Conservation (phyloP, 2,329 filamentous ascomycete species). For the Fulvia fulva region DNA sequence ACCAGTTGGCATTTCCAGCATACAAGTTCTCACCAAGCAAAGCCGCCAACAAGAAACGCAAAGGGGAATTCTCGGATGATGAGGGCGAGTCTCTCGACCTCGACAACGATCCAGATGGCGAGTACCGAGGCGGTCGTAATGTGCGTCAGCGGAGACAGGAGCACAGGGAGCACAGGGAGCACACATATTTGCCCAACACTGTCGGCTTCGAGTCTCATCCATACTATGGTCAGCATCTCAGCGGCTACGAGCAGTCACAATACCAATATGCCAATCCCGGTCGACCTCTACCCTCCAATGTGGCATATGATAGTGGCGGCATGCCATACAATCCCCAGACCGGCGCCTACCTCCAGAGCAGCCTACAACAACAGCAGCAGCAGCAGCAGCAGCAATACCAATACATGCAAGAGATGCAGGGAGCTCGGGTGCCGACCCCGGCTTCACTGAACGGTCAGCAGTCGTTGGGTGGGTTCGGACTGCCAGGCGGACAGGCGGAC, state of each 20-base stretch:
- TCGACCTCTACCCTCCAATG: constrained; percentile 29
- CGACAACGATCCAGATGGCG: constrained; percentile 34
- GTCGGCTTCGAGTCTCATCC: constrained; percentile 31
- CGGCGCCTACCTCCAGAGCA: constrained; percentile 23
- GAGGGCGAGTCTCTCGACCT: constrained; percentile 32
- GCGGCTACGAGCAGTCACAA: constrained; percentile 27
- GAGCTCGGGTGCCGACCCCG: constrained; percentile 27
- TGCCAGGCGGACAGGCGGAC: constrained; percentile 31
- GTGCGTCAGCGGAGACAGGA: constrained; percentile 25
- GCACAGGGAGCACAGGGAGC: constrained; percentile 16
- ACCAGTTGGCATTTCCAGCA: constrained; percentile 76
- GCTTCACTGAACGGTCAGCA: constrained; percentile 24
- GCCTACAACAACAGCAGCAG: constrained; percentile 20
- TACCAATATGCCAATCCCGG: constrained; percentile 28
- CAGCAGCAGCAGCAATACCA: constrained; percentile 23
- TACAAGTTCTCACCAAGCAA: constrained; percentile 95
- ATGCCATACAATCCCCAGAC: constrained; percentile 30
- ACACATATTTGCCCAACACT: constrained; percentile 24
- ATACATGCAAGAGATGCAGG: constrained; percentile 28
- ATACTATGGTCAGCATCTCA: constrained; percentile 29
- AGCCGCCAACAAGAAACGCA: constrained; percentile 50
- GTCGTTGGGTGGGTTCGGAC: constrained; percentile 29
- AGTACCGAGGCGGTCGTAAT: constrained; percentile 28
- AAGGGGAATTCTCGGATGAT: constrained; percentile 33
- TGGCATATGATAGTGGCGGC: constrained; percentile 28